These are phyloP conservation scores for Globisporangium spinosum DNA, from an alignment of 352 stramenopile species.

Conservation along the genomic window DNA sequence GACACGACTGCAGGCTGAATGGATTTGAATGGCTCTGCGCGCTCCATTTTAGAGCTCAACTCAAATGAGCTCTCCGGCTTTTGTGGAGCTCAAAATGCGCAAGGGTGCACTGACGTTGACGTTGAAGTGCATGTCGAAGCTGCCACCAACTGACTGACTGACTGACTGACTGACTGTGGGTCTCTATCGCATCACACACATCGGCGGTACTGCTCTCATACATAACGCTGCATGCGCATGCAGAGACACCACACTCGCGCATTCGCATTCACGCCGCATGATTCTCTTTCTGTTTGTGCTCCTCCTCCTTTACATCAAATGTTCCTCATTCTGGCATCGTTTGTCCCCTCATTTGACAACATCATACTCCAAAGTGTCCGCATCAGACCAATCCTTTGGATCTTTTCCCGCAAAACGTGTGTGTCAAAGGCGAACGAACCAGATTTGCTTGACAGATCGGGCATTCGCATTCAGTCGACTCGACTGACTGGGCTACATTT, in stretches of 20 bases:
- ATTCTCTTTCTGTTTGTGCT: not conserved
- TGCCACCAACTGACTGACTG: not conserved
- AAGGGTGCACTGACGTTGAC: not conserved
- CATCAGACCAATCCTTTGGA: not conserved
- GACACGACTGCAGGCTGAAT: not conserved
- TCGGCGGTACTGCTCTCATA: not conserved
- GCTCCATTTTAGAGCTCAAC: not conserved
- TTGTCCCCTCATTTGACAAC: not conserved
- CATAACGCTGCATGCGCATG: not conserved
- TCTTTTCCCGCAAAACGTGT: not conserved
- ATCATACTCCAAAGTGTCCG: not conserved
- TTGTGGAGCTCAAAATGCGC: not conserved
- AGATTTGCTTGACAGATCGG: not conserved
- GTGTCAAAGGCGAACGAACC: not conserved
- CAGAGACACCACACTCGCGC: not conserved
- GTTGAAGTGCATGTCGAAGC: constrained; percentile 1
- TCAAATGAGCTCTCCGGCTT: not conserved
- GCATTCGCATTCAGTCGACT: constrained; percentile 6
- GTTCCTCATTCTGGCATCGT: not conserved
- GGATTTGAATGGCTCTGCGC: not conserved
- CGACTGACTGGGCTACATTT: constrained; percentile 3
- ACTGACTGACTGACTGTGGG: not conserved
- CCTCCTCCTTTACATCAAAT: not conserved
- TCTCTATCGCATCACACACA: not conserved
- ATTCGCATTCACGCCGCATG: not conserved